Conservation (phyloP, 2,329 filamentous ascomycete species). For the Ophiocordyceps camponoti-saundersi region DNA sequence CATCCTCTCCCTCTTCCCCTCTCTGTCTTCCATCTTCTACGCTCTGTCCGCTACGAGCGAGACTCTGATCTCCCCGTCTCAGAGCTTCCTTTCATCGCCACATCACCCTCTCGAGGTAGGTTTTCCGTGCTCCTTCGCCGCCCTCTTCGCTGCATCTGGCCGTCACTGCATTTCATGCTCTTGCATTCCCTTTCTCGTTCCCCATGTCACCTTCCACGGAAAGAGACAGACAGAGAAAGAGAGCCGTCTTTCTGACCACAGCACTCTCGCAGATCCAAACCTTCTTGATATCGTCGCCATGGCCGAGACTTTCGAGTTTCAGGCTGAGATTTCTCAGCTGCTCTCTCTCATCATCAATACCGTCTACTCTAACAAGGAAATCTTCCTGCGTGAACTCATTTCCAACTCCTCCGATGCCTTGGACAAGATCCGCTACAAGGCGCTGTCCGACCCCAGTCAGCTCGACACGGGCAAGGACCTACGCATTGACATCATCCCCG, state of each 20-base stretch:
- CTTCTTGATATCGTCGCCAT: conserved; percentile 42
- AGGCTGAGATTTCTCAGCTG: conserved; percentile 99
- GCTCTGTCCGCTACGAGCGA: not conserved
- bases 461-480: conserved; percentile 96
- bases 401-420: conserved; percentile 98
- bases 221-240: not conserved
- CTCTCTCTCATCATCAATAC: conserved; percentile 99
- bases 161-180: not conserved
- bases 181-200: not conserved
- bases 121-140: not conserved
- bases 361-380: conserved; percentile 99
- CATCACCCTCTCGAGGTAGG: not conserved
- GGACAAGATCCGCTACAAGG: conserved; percentile 99
- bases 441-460: conserved; percentile 91
- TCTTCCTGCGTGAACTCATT: conserved; percentile 95
- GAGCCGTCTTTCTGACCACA: not conserved
- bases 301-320: conserved; percentile 99
- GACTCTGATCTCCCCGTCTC: not conserved
- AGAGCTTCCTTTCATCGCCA: not conserved
- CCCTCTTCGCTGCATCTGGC: not conserved
- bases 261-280: conserved; percentile 4
- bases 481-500: conserved; percentile 94
- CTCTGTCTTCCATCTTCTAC: not conserved
- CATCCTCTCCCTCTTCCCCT: not conserved
- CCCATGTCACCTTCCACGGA: not conserved